Percentiles rank a stretch among this genome's conserved stretches.
phyloP scores from a whole-genome alignment of 2,329 filamentous ascomycete genomes.

The Cladosporium sp. region DNA sequence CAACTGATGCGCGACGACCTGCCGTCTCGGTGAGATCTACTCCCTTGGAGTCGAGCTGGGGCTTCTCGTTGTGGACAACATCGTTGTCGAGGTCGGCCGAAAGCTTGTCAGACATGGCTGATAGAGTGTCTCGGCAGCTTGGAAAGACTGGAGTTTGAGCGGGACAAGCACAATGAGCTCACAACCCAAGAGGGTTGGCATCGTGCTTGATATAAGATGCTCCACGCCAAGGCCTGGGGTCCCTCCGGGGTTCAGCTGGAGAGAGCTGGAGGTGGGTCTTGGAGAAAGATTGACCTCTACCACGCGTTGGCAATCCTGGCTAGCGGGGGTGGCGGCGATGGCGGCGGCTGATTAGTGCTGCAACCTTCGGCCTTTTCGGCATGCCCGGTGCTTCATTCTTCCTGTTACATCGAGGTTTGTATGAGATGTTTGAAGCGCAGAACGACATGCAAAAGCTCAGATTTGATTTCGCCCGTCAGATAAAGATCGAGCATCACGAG shows the following conservation, averaged over 20 bases:
- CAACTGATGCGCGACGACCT: constrained; percentile 37
- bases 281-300: constrained; percentile 3
- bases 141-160: neutral
- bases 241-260: constrained; percentile 5
- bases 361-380: constrained; percentile 5
- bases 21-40: constrained; percentile 5
- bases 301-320: neutral
- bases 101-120: constrained; percentile 11
- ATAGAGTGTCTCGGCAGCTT: constrained; percentile 4
- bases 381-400: neutral
- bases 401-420: no score
- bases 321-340: constrained; percentile 4
- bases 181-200: constrained; percentile 7
- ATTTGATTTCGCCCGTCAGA: no score
- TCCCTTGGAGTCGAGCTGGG: neutral
- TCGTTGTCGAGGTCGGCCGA: constrained; percentile 6
- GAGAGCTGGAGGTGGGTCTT: constrained; percentile 1
- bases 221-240: constrained; percentile 12
- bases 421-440: no score
- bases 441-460: no score
- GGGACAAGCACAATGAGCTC: neutral
- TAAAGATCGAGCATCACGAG: neutral
- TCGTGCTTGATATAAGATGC: constrained; percentile 9
- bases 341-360: constrained; percentile 9
- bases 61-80: constrained; percentile 1